Conservation (phyloP, 2,329 filamentous ascomycete species). For the Graphilbum sp. region DNA sequence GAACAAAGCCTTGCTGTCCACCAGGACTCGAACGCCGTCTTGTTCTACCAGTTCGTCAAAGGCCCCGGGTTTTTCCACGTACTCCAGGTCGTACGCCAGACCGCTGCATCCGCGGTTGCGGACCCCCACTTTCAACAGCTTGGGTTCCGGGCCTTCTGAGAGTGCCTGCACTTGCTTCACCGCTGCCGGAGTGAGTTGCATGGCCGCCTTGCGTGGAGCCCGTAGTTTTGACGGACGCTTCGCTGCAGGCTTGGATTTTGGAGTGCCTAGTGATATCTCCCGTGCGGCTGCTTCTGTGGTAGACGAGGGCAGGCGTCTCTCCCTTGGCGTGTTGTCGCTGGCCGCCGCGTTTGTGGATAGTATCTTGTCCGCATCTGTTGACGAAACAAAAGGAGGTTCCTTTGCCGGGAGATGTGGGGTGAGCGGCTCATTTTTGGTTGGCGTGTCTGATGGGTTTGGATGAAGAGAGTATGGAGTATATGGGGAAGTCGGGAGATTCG, state of each 20-base stretch:
- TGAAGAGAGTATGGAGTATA: conserved; percentile 8
- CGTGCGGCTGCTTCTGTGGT: too few relatives aligned
- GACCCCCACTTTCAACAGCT: conserved; percentile 87
- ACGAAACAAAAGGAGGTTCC: too few relatives aligned
- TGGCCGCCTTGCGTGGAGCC: conserved; percentile 69
- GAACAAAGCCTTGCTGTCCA: conserved; percentile 93
- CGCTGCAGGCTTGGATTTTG: not conserved
- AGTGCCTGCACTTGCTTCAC: conserved; percentile 63
- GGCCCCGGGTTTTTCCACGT: conserved; percentile 72
- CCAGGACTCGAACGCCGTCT: conserved; percentile 86
- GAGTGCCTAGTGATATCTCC: too few relatives aligned
- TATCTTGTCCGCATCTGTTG: too few relatives aligned
- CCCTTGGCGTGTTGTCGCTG: too few relatives aligned
- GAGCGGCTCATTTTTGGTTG: too few relatives aligned
- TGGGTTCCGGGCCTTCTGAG: conserved; percentile 72
- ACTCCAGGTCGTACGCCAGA: conserved; percentile 84
- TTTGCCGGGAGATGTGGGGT: too few relatives aligned
- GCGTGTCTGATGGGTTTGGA: conserved; percentile 1
- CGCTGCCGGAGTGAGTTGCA: conserved; percentile 67
- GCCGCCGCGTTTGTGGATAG: too few relatives aligned
- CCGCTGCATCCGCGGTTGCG: conserved; percentile 90
- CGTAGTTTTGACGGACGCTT: conserved; percentile 45
- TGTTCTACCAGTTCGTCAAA: conserved; percentile 93
- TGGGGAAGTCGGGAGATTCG: conserved; percentile 5
- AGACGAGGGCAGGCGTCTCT: too few relatives aligned